These are phyloP conservation scores for Protea cynaroides DNA, from an alignment of 164 flowering plant genomes.

Conservation along the genomic window DNA sequence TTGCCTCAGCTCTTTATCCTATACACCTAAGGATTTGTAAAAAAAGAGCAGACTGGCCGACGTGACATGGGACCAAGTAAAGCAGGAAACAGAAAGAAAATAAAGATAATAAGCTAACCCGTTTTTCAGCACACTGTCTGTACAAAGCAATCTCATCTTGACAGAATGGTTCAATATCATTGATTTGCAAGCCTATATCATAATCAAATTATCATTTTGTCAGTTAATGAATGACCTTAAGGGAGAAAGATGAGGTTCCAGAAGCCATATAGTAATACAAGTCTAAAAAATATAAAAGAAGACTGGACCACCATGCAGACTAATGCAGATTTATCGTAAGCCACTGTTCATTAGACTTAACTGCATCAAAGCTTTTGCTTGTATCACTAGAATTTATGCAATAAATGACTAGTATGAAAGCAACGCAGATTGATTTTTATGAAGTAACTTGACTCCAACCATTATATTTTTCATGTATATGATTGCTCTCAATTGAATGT, in stretches of 20 bases:
- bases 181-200: conserved; percentile 73
- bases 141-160: conserved; percentile 92
- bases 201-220: not conserved
- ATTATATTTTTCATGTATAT: not conserved
- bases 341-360: too few relatives aligned
- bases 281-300: too few relatives aligned
- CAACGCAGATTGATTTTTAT: not conserved
- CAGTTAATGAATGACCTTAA: not conserved
- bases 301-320: too few relatives aligned
- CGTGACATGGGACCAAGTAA: too few relatives aligned
- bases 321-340: too few relatives aligned
- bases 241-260: not conserved
- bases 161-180: conserved; percentile 92
- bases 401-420: not conserved
- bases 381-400: too few relatives aligned
- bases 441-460: not conserved
- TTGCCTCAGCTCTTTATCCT: conserved; percentile 78
- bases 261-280: not conserved
- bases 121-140: conserved; percentile 71
- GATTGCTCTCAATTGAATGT: not conserved
- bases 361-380: too few relatives aligned
- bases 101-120: conserved; percentile 46
- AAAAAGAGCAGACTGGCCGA: not conserved
- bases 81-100: not conserved
- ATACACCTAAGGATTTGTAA: conserved; percentile 13